These are phyloP conservation scores for Phaffia australis DNA, from an alignment of 768 basidiomycete genomes.

Conservation along the genomic window DNA sequence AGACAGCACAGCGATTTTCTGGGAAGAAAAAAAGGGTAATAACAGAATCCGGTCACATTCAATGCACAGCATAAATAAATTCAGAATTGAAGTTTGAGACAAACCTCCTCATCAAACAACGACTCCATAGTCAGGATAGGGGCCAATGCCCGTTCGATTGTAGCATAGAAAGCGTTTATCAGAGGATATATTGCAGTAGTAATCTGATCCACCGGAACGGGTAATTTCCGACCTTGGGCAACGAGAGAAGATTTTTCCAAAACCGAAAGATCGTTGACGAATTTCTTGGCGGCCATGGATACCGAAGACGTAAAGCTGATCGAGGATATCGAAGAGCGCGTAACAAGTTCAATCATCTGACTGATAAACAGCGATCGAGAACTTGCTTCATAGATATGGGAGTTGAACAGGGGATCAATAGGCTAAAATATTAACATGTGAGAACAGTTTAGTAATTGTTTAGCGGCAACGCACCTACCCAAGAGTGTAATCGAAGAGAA, in stretches of 20 bases:
- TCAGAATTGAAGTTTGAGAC: not conserved
- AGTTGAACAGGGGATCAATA: conserved; percentile 46
- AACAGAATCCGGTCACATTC: not conserved
- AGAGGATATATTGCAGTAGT: conserved; percentile 19
- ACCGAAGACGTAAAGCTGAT: not conserved
- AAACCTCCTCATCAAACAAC: conserved; percentile 7
- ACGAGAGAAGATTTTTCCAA: conserved; percentile 26
- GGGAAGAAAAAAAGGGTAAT: not conserved
- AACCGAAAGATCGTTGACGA: conserved; percentile 15
- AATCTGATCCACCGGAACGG: conserved; percentile 13
- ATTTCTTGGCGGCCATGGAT: conserved; percentile 7
- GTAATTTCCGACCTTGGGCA: conserved; percentile 17
- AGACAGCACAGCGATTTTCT: not conserved
- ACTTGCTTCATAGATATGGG: conserved; percentile 21
- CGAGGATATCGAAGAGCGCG: conserved; percentile 10
- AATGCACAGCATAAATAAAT: not conserved
- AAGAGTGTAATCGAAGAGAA: not conserved
- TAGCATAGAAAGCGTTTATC: conserved; percentile 21
- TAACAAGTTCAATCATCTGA: conserved; percentile 19
- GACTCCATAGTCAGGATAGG: not conserved
- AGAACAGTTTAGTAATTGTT: not conserved
- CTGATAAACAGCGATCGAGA: conserved; percentile 5
- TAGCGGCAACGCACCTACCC: too few species aligned
- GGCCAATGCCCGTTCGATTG: not conserved
- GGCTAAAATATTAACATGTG: conserved; percentile 41